Evolutionary conservation across 768 basidiomycete species (phyloP), one percentile per base, ranked within the genome.

Genomic region (Rhizopogon rudus): DNA sequence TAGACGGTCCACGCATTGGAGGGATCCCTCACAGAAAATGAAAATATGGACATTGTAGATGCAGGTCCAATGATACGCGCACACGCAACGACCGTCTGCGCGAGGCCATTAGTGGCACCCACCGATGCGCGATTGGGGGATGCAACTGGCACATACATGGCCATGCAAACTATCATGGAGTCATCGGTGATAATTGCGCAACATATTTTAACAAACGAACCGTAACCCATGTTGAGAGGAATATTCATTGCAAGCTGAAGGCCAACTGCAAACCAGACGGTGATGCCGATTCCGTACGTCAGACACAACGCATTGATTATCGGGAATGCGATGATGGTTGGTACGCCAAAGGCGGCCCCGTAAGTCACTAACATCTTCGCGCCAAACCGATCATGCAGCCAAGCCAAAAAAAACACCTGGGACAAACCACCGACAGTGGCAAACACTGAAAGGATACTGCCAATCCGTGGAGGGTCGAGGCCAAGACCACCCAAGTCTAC

Each of bases 51-150:
- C 14, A 70, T 62, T 14, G 66, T 60, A 5, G 57, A 49, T 4
- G 67, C 69, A 37, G 73, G 73, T 10, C 69, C 73, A 44, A 75
- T 14, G 5, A 72, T 71, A 35, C 71, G 66, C 17, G 60, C 61
- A 16, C 65, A n/a, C 6, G 72, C 65, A 22, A 65, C 69, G 7
- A 61, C 60, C 40, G 63, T 66, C 58, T 69, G 70, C 42, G 62
- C 63, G 16, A 66, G 62, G n/a, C 88, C 88, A 60, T 88, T 87
- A 25, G 82, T 83, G 10, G 85, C 77, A 39, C 88, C 88, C n/a
- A 89, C 75, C 6, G 81, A 81, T 31, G 81, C 78, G 51, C 76
- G 75, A 60, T 87, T 87, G 4, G 88, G 87, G 0, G 87, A 74
- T 25, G 87, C 74, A 29, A 81, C 78, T 12, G 81, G 76, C 56